Percentiles rank a stretch among this genome's conserved stretches.
Conservation (phyloP, 352 stramenopile genomes). For the Elongisporangium anandrum region DNA sequence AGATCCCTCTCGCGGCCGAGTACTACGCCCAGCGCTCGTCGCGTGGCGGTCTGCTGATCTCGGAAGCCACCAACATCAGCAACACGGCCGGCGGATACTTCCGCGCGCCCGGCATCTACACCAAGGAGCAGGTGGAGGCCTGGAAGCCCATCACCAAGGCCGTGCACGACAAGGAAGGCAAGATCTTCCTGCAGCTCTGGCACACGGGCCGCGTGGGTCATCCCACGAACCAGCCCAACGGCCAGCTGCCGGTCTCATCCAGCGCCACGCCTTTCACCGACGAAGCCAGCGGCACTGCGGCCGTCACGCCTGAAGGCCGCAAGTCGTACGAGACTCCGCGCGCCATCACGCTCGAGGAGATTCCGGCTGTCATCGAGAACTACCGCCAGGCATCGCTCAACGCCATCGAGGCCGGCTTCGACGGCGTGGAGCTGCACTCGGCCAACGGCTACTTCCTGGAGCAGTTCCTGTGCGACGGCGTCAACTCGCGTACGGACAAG, state of each 20-base stretch:
- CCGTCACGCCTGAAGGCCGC: conserved; percentile 30
- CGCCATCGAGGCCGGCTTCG: conserved; percentile 56
- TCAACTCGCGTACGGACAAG: conserved; percentile 18
- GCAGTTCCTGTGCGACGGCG: conserved; percentile 56
- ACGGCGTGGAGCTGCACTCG: conserved; percentile 87
- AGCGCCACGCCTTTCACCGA: conserved; percentile 16
- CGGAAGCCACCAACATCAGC: conserved; percentile 31
- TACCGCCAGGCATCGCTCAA: conserved; percentile 5
- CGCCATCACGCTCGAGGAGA: conserved; percentile 65
- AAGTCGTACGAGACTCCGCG: conserved; percentile 44
- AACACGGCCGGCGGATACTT: conserved; percentile 10
- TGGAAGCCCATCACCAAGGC: conserved; percentile 39
- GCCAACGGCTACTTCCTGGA: conserved; percentile 90
- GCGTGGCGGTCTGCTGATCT: conserved; percentile 28
- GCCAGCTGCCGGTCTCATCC: conserved; percentile 27
- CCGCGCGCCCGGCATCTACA: conserved; percentile 27
- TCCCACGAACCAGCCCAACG: conserved; percentile 28
- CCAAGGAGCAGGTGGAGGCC: conserved; percentile 19
- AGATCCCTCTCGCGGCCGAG: conserved; percentile 16
- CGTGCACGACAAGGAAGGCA: conserved; percentile 54
- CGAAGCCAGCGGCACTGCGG: conserved; percentile 18
- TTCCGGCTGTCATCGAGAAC: conserved; percentile 25
- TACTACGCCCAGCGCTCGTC: conserved; percentile 41
- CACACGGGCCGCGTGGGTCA: conserved; percentile 58
- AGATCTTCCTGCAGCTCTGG: conserved; percentile 71